These are phyloP conservation scores for Melanopsichium pennsylvanicum DNA, from an alignment of 1,284 basidiomycete species.

Conservation along the genomic window DNA sequence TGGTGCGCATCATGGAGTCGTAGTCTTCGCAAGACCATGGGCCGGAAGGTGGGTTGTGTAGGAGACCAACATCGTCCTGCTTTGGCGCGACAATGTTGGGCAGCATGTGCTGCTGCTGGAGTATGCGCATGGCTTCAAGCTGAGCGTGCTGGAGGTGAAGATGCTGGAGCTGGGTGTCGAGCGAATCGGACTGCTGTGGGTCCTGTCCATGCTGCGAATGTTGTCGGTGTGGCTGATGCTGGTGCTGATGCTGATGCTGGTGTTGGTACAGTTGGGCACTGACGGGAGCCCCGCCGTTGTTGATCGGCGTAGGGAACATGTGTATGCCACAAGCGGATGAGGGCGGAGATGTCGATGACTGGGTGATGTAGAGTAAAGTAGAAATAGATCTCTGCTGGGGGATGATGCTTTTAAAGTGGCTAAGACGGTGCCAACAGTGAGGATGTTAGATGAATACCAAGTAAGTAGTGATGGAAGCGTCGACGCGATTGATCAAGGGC, in stretches of 20 bases:
- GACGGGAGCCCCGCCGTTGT: constrained; percentile 7
- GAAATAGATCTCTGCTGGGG: too few species aligned
- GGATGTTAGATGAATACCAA: too few species aligned
- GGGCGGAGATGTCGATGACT: background rate
- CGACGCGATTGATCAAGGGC: too few species aligned
- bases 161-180: constrained; percentile 14
- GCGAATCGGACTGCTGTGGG: constrained; percentile 6
- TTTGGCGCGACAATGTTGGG: constrained; percentile 26
- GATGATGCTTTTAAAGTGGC: too few species aligned
- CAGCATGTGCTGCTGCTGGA: constrained; percentile 29
- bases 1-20: constrained; percentile 45
- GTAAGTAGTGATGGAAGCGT: too few species aligned
- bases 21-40: constrained; percentile 46
- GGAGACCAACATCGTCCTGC: constrained; percentile 10
- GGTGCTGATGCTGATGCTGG: too few species aligned
- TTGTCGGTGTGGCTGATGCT: constrained; percentile 9
- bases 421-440: too few species aligned
- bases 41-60: constrained; percentile 28
- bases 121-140: constrained; percentile 18
- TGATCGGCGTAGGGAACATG: constrained; percentile 11
- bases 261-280: constrained; percentile 27
- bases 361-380: background rate
- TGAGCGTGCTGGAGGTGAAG: constrained; percentile 33
- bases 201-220: constrained; percentile 7
- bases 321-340: too few species aligned